A percentile compares a stretch with the other conserved stretches of the same genome.
Conservation (phyloP, 805 yeast genomes). For the Huiozyma sinensis region DNA sequence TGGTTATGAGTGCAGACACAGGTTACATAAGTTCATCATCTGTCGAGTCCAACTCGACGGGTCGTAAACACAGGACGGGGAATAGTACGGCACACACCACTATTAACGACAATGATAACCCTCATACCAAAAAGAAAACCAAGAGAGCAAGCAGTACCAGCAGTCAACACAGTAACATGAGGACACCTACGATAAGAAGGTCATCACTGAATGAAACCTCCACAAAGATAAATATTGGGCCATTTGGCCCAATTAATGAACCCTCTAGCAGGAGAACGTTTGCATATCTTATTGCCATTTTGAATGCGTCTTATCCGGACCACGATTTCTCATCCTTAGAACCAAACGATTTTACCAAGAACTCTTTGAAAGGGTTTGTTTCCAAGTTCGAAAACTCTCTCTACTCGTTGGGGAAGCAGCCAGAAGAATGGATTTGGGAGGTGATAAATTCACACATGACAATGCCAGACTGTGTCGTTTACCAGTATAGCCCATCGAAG, state of each 20-base stretch:
- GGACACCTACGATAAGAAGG: constrained; percentile 12
- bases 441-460: constrained; percentile 75
- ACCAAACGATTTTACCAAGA: constrained; percentile 64
- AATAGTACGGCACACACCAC: constrained; percentile 1
- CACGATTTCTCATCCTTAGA: constrained; percentile 84
- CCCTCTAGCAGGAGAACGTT: constrained; percentile 82
- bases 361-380: constrained; percentile 37
- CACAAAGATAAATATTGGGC: constrained; percentile 35
- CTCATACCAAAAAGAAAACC: not conserved
- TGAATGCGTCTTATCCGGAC: constrained; percentile 90
- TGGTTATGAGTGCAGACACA: constrained; percentile 19
- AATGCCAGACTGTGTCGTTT: constrained; percentile 42
- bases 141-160: constrained; percentile 22
- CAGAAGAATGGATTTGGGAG: constrained; percentile 77
- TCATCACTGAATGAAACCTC: constrained; percentile 20
- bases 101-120: not conserved
- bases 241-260: constrained; percentile 86
- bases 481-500: constrained; percentile 41
- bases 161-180: constrained; percentile 11
- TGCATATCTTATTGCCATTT: constrained; percentile 80
- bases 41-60: constrained; percentile 10
- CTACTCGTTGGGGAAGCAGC: constrained; percentile 49
- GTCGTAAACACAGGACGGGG: constrained; percentile 2
- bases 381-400: constrained; percentile 69
- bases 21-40: constrained; percentile 24